These are phyloP conservation scores for Blastobotrys peoriensis DNA, from an alignment of 805 yeast species.

Conservation along the genomic window DNA sequence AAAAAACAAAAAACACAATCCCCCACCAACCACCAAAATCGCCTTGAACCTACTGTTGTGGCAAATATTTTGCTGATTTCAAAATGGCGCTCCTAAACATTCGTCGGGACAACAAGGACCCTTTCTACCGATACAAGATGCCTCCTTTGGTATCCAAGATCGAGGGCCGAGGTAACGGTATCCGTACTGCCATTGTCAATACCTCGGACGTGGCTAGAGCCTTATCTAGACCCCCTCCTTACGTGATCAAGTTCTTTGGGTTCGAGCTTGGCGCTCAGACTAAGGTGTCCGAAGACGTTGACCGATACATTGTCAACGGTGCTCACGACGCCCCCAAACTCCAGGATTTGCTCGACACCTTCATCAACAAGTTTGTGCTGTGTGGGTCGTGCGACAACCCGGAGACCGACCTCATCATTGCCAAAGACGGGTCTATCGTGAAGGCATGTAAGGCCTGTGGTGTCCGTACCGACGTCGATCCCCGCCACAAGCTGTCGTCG, in stretches of 20 bases:
- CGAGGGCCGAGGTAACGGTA: slow-evolving; percentile 99
- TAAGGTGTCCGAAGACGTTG: slow-evolving; percentile 66
- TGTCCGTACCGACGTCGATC: slow-evolving; percentile 73
- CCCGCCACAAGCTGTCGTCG: slow-evolving; percentile 79
- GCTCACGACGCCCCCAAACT: slow-evolving; percentile 83
- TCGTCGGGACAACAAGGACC: slow-evolving; percentile 95
- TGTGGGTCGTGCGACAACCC: slow-evolving; percentile 97
- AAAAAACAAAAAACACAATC: neutral
- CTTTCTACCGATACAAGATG: slow-evolving; percentile 99
- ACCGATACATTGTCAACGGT: slow-evolving; percentile 91
- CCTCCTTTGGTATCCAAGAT: slow-evolving; percentile 95
- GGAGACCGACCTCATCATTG: slow-evolving; percentile 84
- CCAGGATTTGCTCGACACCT: slow-evolving; percentile 92
- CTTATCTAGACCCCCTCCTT: slow-evolving; percentile 85
- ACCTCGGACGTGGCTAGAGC: slow-evolving; percentile 92
- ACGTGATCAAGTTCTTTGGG: slow-evolving; percentile 91
- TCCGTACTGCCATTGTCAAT: slow-evolving; percentile 89
- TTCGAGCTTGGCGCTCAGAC: slow-evolving; percentile 97
- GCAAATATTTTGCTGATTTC: neutral
- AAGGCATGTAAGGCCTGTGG: slow-evolving; percentile 99
- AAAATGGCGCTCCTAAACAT: slow-evolving; percentile 68
- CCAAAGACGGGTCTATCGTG: slow-evolving; percentile 65
- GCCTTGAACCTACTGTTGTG: neutral
- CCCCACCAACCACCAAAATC: neutral
- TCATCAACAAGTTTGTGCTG: slow-evolving; percentile 84